phyloP scores from a whole-genome alignment of 495 filamentous ascomycete genomes.

The Lindgomyces ingoldianus region DNA sequence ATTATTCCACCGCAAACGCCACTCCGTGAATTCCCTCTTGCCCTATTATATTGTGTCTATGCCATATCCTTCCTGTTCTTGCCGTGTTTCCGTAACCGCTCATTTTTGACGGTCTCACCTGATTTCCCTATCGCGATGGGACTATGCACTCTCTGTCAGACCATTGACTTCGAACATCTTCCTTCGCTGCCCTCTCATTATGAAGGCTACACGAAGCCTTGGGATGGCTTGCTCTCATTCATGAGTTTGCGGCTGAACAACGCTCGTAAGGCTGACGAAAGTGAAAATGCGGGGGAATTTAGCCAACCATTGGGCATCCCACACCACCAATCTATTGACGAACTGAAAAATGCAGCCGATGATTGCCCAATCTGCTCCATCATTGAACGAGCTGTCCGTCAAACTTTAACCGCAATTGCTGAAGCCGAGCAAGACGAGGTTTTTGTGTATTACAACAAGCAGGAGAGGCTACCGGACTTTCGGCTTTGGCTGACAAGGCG shows the following conservation, averaged over 20 bases:
- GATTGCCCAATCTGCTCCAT: constrained; percentile 18
- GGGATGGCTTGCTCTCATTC: neutral
- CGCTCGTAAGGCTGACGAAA: constrained; percentile 4
- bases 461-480: neutral
- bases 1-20: neutral
- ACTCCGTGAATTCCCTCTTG: neutral
- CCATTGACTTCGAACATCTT: constrained; percentile 6
- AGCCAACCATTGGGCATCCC: constrained; percentile 20
- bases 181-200: constrained; percentile 7
- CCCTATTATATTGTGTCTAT: too few species aligned
- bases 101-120: neutral
- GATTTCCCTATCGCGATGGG: too few species aligned
- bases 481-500: neutral
- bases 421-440: constrained; percentile 15
- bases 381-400: neutral
- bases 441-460: constrained; percentile 1
- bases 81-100: neutral
- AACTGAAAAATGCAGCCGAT: constrained; percentile 9
- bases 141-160: constrained; percentile 8
- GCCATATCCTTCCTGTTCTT: neutral
- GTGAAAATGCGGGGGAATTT: constrained; percentile 19
- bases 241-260: neutral
- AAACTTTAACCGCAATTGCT: constrained; percentile 14
- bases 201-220: neutral
- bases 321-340: constrained; percentile 18